Evolutionary conservation across 768 basidiomycete genomes (phyloP).

Genomic region (Fibroporia radiculosa): DNA sequence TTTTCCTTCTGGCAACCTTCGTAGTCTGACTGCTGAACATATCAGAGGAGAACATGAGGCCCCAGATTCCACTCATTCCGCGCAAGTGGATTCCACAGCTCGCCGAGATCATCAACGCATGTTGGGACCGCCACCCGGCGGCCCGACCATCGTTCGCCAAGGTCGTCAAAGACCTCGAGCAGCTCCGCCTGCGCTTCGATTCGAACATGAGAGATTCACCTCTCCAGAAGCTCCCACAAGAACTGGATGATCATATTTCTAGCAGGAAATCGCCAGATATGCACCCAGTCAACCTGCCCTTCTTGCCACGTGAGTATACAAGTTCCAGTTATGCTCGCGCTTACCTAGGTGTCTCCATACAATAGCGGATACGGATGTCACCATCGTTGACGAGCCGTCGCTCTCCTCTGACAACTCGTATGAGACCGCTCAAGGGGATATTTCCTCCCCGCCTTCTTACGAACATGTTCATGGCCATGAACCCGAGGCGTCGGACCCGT

Average conservation of each 20-base stretch:
- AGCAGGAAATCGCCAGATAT: constrained; percentile 21
- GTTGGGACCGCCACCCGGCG: constrained; percentile 50
- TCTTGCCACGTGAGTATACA: constrained; percentile 11
- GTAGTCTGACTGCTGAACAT: background rate
- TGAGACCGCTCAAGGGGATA: constrained; percentile 8
- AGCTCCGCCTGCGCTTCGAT: constrained; percentile 34
- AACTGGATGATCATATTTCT: constrained; percentile 17
- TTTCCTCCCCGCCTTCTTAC: background rate
- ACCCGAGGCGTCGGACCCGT: too few species aligned
- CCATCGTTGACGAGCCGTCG: constrained; percentile 11
- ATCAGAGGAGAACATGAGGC: constrained; percentile 16
- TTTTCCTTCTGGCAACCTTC: background rate
- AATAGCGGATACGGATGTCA: constrained; percentile 13
- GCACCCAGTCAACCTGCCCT: constrained; percentile 15
- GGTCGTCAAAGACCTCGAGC: constrained; percentile 39
- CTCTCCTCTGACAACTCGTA: constrained; percentile 14
- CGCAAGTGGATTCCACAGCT: constrained; percentile 13
- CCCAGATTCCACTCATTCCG: constrained; percentile 14
- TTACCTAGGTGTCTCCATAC: background rate
- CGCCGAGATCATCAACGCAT: constrained; percentile 40
- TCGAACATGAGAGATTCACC: constrained; percentile 27
- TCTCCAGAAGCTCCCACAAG: constrained; percentile 15
- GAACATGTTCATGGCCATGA: too few species aligned
- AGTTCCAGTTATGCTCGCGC: background rate
- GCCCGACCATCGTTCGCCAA: constrained; percentile 45